Percentiles rank a stretch among this genome's conserved stretches.
These are phyloP conservation scores for Gossypium rotundifolium DNA, from an alignment of 345 rosid species.

Conservation along the genomic window DNA sequence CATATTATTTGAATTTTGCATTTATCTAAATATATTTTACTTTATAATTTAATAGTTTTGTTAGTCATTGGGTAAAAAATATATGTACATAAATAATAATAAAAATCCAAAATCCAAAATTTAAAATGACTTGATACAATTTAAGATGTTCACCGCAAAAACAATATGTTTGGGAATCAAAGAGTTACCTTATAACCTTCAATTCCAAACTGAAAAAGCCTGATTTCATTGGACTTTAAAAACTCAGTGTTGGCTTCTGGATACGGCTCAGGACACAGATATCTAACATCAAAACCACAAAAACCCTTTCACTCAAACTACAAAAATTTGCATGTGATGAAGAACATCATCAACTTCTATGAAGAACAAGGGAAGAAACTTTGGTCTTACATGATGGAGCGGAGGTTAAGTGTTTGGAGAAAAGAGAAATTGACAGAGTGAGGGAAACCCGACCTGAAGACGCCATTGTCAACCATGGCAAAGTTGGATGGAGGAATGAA, in stretches of 20 bases:
- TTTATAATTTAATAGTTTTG: too few relatives aligned
- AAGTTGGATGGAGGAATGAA: constrained; percentile 81
- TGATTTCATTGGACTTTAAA: constrained; percentile 72
- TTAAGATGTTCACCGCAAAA: too few relatives aligned
- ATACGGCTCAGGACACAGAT: constrained; percentile 86
- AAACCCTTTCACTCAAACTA: neutral
- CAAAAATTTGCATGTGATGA: constrained; percentile 9
- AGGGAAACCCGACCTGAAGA: constrained; percentile 95
- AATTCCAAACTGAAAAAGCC: constrained; percentile 83
- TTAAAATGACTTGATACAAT: too few relatives aligned
- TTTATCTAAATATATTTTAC: too few relatives aligned
- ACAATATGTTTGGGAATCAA: neutral
- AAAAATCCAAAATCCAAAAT: too few relatives aligned
- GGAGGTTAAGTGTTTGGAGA: constrained; percentile 77
- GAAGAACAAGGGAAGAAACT: neutral
- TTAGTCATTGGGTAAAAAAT: too few relatives aligned
- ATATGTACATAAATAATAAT: too few relatives aligned
- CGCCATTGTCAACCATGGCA: constrained; percentile 85
- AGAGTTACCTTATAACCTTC: constrained; percentile 69
- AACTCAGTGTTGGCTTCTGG: constrained; percentile 70
- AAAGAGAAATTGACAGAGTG: constrained; percentile 83
- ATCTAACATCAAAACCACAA: constrained; percentile 33
- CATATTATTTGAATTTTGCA: too few relatives aligned
- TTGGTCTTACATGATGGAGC: constrained; percentile 75
- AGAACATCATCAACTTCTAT: neutral